Evolutionary conservation across 1,284 basidiomycete genomes (phyloP), one percentile per base, ranked within the genome.

Genomic region (Cystobasidiaceae sp.): DNA sequence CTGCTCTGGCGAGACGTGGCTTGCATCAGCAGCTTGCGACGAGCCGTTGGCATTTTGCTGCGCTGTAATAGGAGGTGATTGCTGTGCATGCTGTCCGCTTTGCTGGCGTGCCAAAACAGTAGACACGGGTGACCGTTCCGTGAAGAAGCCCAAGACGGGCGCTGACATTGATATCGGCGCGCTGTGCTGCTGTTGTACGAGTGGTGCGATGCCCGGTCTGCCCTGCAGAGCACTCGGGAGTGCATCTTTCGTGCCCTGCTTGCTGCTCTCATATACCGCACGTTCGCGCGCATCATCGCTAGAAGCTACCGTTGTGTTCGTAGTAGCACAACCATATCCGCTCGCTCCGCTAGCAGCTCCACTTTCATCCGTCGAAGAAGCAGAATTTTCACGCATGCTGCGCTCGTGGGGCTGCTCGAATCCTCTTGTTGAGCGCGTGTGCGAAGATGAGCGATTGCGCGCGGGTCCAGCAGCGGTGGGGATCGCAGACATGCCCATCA

Each of bases 81-180:
- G 11, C 37, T 39, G n/a, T n/a, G n/a, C n/a, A n/a, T n/a, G n/a
- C n/a, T n/a, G n/a, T n/a, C n/a, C n/a, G n/a, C n/a, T n/a, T n/a
- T n/a, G n/a, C n/a, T n/a, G n/a, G n/a, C n/a, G n/a, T n/a, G n/a
- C n/a, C n/a, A n/a, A n/a, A n/a, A n/a, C n/a, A n/a, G n/a, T 45
- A 0, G 49, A 50, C 4, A 46, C 49, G 4, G 60, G 60, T 41
- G 48, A 44, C 25, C 41, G 25, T 25, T 64, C 61, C 6, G 61
- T 64, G 43, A 64, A 64, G 44, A 64, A 64, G 43, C 61, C 61
- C 2, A 64, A 21, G 32, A 64, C 61, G 1, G 61, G 61, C 2
- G 61, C 61, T 7, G 61, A 64, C 51, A 64, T 56, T 7, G 51
- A 55, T 43, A 64, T 45, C 15, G 23, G 46, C 27, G n/a, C n/a